Evolutionary conservation across 2,329 filamentous ascomycete genomes (phyloP).

Genomic region (Phyllosticta paracitricarpa): DNA sequence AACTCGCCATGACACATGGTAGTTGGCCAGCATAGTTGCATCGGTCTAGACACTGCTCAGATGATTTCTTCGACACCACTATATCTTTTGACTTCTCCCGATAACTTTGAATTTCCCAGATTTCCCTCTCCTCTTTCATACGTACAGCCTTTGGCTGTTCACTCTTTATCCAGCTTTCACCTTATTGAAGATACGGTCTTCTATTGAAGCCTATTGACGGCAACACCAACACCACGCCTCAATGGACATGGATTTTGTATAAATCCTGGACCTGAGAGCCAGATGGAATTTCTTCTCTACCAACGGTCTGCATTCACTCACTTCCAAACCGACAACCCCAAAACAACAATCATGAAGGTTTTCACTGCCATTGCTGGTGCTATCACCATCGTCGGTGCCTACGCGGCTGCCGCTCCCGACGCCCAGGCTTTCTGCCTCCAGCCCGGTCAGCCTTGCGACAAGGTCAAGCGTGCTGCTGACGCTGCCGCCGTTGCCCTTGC

Average conservation of each 20-base stretch:
- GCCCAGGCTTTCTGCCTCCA: constrained; percentile 19
- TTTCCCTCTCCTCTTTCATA: not conserved
- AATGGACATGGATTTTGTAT: not conserved
- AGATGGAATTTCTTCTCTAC: constrained; percentile 8
- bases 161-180: not conserved
- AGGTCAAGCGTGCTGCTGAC: constrained; percentile 24
- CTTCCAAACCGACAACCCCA: constrained; percentile 9
- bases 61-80: not conserved
- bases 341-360: constrained; percentile 38
- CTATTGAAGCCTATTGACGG: constrained; percentile 13
- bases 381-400: constrained; percentile 32
- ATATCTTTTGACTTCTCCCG: not conserved
- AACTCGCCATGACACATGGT: not conserved
- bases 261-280: constrained; percentile 6
- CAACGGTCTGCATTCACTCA: constrained; percentile 13
- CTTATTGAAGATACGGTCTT: not conserved
- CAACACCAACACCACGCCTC: not conserved
- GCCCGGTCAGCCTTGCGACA: constrained; percentile 19
- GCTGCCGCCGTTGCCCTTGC: constrained; percentile 21
- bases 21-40: not conserved
- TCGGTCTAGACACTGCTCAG: not conserved
- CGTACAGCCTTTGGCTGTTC: not conserved
- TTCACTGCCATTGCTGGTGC: constrained; percentile 31
- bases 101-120: not conserved
- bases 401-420: constrained; percentile 31